Conservation (phyloP, 1,139 yeast genomes). For the Zhuliangozyma parablackwelliae region DNA sequence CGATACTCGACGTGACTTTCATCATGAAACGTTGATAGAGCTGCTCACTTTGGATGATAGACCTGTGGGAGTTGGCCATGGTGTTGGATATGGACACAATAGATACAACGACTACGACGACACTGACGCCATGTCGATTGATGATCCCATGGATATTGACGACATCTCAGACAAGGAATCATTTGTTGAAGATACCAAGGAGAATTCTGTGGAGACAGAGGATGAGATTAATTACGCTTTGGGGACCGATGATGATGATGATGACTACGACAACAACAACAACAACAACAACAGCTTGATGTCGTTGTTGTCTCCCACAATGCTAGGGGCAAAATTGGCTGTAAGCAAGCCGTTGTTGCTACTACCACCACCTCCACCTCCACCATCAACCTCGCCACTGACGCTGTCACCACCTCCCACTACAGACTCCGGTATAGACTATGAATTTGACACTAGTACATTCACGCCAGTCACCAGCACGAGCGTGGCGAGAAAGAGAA, state of each 20-base stretch:
- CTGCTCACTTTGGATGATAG: conserved; percentile 25
- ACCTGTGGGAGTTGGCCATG: neutral
- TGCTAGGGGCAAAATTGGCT: conserved; percentile 38
- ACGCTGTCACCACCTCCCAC: too few species aligned
- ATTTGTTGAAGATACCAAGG: too few species aligned
- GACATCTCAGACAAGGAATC: conserved; percentile 1
- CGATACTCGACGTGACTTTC: conserved; percentile 14
- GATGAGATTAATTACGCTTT: too few species aligned
- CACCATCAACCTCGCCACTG: too few species aligned
- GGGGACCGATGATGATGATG: conserved; percentile 1
- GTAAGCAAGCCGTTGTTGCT: conserved; percentile 21
- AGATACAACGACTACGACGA: conserved; percentile 1
- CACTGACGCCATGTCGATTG: conserved; percentile 4
- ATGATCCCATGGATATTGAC: conserved; percentile 17
- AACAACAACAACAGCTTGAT: too few species aligned
- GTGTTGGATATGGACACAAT: neutral
- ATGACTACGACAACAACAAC: conserved; percentile 1
- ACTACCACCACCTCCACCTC: conserved; percentile 20
- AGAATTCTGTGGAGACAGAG: too few species aligned
- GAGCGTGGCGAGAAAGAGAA: conserved; percentile 4
- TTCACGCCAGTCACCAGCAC: conserved; percentile 5
- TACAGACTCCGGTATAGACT: conserved; percentile 14
- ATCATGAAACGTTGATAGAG: conserved; percentile 19
- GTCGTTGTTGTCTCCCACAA: conserved; percentile 29
- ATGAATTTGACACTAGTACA: conserved; percentile 19